Evolutionary conservation across 2,329 filamentous ascomycete species (phyloP).

Genomic region (Lachnellula arida): DNA sequence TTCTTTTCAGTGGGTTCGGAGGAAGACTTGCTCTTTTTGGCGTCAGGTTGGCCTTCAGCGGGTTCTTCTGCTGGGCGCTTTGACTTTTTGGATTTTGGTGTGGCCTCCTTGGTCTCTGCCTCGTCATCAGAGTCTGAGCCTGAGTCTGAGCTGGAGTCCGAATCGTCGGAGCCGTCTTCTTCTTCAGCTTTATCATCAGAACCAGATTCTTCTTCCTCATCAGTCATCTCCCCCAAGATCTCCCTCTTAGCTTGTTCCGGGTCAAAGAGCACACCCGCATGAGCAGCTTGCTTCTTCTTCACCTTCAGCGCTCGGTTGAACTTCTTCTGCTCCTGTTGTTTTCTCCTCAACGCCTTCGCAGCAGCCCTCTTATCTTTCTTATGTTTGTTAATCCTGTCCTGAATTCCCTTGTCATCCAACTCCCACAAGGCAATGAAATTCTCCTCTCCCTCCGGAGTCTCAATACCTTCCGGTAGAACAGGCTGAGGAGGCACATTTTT

Average conservation of each 20-base stretch:
- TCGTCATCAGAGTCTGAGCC: slow-evolving; percentile 5
- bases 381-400: slow-evolving; percentile 19
- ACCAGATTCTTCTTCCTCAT: neutral
- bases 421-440: slow-evolving; percentile 32
- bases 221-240: slow-evolving; percentile 15
- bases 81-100: slow-evolving; percentile 3
- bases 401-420: slow-evolving; percentile 29
- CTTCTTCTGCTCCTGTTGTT: slow-evolving; percentile 25
- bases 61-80: slow-evolving; percentile 4
- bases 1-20: neutral
- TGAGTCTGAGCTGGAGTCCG: slow-evolving; percentile 6
- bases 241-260: slow-evolving; percentile 20
- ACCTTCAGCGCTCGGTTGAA: slow-evolving; percentile 27
- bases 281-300: slow-evolving; percentile 21
- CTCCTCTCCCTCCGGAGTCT: slow-evolving; percentile 29
- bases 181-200: neutral
- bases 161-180: slow-evolving; percentile 2
- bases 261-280: slow-evolving; percentile 23
- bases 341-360: slow-evolving; percentile 16
- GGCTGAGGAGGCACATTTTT: slow-evolving; percentile 23
- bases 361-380: slow-evolving; percentile 20
- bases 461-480: slow-evolving; percentile 26
- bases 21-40: neutral
- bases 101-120: slow-evolving; percentile 9
- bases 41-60: slow-evolving; percentile 4